phyloP scores from a whole-genome alignment of 805 yeast genomes.

The Naumovozyma baii region DNA sequence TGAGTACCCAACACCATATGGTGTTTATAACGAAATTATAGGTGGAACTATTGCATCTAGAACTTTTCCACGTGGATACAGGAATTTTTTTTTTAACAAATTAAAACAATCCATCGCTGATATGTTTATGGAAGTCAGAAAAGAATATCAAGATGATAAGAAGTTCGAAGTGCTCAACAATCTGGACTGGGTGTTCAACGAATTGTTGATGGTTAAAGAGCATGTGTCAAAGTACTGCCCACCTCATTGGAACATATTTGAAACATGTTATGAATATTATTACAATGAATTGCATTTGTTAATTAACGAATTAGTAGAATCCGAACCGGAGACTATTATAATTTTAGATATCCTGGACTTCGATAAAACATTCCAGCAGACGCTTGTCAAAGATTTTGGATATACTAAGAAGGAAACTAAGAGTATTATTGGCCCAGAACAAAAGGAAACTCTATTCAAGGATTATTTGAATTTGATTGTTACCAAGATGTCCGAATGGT shows the following conservation, averaged over 20 bases:
- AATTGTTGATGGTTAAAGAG: conserved; percentile 54
- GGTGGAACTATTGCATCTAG: conserved; percentile 37
- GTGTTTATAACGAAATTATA: conserved; percentile 32
- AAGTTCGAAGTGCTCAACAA: conserved; percentile 56
- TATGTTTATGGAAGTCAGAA: conserved; percentile 52
- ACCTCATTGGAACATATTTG: conserved; percentile 59
- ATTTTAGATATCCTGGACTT: conserved; percentile 67
- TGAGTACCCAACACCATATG: conserved; percentile 26
- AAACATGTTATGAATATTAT: conserved; percentile 53
- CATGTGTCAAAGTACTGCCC: conserved; percentile 59
- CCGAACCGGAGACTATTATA: conserved; percentile 72
- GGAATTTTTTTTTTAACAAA: conserved; percentile 47
- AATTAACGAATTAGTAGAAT: conserved; percentile 50
- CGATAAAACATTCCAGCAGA: conserved; percentile 56
- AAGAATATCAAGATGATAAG: conserved; percentile 39
- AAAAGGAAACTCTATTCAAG: conserved; percentile 60
- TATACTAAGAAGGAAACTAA: conserved; percentile 37
- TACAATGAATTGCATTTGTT: conserved; percentile 56
- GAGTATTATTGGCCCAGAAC: conserved; percentile 59
- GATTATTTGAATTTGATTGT: conserved; percentile 71
- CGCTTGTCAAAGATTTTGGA: conserved; percentile 42
- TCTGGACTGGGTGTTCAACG: conserved; percentile 77
- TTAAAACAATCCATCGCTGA: conserved; percentile 52
- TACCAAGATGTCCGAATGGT: conserved; percentile 78
- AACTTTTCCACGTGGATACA: conserved; percentile 47